Evolutionary conservation across 129 eudicot species (phyloP).

Genomic region (Kitagawia praeruptora): DNA sequence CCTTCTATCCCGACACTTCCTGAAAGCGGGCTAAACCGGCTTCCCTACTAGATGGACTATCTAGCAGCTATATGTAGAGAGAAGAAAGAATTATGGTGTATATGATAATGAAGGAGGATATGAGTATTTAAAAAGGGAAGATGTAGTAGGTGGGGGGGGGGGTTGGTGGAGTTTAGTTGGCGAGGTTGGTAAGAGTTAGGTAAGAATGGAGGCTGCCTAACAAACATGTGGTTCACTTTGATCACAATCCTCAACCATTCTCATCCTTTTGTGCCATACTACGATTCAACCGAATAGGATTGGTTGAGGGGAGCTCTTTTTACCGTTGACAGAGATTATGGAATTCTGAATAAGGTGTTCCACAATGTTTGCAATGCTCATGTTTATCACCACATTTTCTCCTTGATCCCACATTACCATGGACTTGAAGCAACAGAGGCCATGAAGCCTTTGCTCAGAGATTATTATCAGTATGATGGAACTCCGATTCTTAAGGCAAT

Average conservation of each 20-base stretch:
- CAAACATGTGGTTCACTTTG: background rate
- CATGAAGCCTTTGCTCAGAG: background rate
- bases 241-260: background rate
- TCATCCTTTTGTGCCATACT: background rate
- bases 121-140: too few species aligned
- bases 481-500: background rate
- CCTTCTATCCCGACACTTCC: too few species aligned
- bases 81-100: too few species aligned
- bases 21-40: too few species aligned
- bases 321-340: background rate
- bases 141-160: too few species aligned
- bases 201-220: too few species aligned
- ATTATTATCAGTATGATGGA: background rate
- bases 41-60: too few species aligned
- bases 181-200: too few species aligned
- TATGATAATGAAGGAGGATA: too few species aligned
- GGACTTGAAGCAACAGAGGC: background rate
- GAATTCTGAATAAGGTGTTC: background rate
- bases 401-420: constrained; percentile 1
- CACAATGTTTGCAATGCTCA: background rate
- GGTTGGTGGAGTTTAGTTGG: too few species aligned
- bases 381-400: background rate
- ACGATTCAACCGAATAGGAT: background rate
- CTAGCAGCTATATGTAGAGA: too few species aligned
- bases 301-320: background rate